Evolutionary conservation across 163 green algal species (phyloP).

Genomic region (Volvox carteri): DNA sequence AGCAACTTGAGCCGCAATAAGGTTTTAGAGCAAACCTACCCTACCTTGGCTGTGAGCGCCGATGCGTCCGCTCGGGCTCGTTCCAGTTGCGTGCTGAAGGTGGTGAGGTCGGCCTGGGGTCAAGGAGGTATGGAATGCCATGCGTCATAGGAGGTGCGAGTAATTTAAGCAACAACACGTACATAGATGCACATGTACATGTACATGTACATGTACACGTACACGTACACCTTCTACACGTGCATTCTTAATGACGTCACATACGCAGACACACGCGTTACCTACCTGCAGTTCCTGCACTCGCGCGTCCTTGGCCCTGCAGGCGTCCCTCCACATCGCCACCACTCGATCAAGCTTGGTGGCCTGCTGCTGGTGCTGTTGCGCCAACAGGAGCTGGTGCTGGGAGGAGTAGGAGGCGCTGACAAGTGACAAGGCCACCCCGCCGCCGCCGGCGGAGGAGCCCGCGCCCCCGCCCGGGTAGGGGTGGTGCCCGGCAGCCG

Average conservation of each 20-base stretch:
- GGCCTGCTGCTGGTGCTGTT: slow-evolving; percentile 32
- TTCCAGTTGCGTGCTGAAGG: slow-evolving; percentile 35
- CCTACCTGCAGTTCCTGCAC: slow-evolving; percentile 53
- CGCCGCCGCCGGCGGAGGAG: background rate
- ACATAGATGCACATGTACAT: no score
- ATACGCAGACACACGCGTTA: no score
- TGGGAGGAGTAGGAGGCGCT: background rate
- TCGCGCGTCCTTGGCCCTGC: slow-evolving; percentile 41
- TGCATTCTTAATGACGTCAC: no score
- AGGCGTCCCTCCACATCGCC: slow-evolving; percentile 53
- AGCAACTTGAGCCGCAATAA: no score
- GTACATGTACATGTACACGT: no score
- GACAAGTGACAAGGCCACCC: background rate
- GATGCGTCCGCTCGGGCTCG: slow-evolving; percentile 16
- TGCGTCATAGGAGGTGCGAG: no score
- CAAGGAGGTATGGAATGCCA: no score
- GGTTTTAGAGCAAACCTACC: no score
- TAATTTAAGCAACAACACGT: no score
- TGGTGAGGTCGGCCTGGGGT: slow-evolving; percentile 32
- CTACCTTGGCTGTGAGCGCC: slow-evolving; percentile 25
- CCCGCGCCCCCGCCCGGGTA: background rate
- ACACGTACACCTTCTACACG: no score
- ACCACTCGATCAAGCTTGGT: slow-evolving; percentile 54
- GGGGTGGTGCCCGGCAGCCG: background rate
- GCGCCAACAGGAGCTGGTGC: slow-evolving; percentile 15